Conservation (phyloP, 345 rosid genomes). For the Melaleuca alternifolia region DNA sequence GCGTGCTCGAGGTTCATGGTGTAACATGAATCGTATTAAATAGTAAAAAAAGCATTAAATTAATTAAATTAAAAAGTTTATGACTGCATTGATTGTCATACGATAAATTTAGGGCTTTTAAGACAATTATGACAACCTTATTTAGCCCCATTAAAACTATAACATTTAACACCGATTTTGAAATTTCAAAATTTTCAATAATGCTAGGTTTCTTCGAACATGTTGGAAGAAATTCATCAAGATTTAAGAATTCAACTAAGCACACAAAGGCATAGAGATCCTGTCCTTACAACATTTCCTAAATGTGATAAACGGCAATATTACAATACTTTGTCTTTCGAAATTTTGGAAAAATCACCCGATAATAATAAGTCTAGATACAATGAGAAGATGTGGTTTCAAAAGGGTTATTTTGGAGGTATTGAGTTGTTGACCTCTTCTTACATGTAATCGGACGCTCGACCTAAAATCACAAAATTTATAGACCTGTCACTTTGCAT, state of each 20-base stretch:
- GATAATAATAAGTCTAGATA: too few relatives aligned
- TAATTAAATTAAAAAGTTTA: neutral
- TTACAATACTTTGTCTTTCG: neutral
- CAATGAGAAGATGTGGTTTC: neutral
- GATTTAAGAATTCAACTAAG: neutral
- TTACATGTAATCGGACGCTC: neutral
- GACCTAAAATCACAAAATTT: neutral
- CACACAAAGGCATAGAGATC: neutral
- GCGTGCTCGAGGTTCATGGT: too few relatives aligned
- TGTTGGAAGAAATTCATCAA: neutral
- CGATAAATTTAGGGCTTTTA: neutral
- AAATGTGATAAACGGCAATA: neutral
- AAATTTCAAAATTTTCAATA: too few relatives aligned
- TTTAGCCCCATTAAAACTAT: neutral
- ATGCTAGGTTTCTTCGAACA: neutral
- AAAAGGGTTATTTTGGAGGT: neutral
- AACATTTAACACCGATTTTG: too few relatives aligned
- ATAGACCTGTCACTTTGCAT: slow-evolving; percentile 1
- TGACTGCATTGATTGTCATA: accelerated
- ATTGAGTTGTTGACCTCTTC: neutral
- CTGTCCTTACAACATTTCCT: neutral
- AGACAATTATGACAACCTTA: neutral
- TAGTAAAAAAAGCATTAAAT: neutral
- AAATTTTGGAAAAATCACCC: too few relatives aligned
- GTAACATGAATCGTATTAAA: neutral